These are phyloP conservation scores for Agrostemma githago DNA, from an alignment of 148 eudicot species.

Conservation along the genomic window DNA sequence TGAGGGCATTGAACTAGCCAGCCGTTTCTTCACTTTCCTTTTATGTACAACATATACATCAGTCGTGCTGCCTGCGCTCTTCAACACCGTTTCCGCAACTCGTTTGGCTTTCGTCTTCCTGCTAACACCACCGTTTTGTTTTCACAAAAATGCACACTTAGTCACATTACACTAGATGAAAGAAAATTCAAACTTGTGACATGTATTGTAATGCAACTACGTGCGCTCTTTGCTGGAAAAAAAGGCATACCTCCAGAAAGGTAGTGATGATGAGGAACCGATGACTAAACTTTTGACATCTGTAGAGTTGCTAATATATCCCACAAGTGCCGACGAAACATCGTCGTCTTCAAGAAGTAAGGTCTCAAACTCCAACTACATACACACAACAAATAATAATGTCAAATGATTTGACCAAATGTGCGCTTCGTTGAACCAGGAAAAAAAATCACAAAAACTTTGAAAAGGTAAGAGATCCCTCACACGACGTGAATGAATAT, in stretches of 20 bases:
- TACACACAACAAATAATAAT: conserved; percentile 15
- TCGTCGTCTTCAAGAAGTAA: conserved; percentile 61
- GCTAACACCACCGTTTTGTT: background rate
- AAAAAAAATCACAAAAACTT: too few species aligned
- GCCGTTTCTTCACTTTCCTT: conserved; percentile 44
- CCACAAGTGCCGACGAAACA: conserved; percentile 49
- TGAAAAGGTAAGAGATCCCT: too few species aligned
- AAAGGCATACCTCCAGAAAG: conserved; percentile 43
- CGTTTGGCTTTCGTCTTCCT: conserved; percentile 49
- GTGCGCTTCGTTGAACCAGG: too few species aligned
- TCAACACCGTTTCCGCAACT: conserved; percentile 53
- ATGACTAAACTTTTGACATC: conserved; percentile 51
- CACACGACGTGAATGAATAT: too few species aligned
- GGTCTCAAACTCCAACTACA: conserved; percentile 48
- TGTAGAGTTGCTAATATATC: conserved; percentile 35
- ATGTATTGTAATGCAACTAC: too few species aligned
- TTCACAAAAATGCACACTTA: too few species aligned
- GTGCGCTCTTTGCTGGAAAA: too few species aligned
- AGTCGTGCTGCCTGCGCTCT: conserved; percentile 48
- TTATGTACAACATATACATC: conserved; percentile 53
- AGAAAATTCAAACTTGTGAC: too few species aligned
- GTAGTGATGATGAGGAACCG: conserved; percentile 56
- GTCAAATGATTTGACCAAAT: background rate
- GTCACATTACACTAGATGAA: too few species aligned
- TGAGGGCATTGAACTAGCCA: conserved; percentile 32